Evolutionary conservation across 805 yeast genomes (phyloP).

Genomic region (Sugiyamaella qingdaonensis): DNA sequence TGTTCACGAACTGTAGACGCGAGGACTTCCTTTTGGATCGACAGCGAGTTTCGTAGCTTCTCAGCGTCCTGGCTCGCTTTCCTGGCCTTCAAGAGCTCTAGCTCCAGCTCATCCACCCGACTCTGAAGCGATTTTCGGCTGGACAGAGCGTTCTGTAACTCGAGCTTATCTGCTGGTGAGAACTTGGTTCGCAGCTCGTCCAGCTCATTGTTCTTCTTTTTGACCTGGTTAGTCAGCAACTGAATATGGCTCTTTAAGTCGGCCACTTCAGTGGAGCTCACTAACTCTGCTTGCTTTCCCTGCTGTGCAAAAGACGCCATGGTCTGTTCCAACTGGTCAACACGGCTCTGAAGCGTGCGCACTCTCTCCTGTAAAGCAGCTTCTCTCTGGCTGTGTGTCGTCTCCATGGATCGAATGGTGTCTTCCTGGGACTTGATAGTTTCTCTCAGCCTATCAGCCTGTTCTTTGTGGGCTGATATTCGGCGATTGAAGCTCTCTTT

Average conservation of each 20-base stretch:
- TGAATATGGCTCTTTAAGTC: constrained; percentile 13
- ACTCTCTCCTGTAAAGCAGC: neutral
- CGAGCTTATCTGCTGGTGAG: neutral
- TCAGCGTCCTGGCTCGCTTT: neutral
- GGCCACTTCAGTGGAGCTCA: neutral
- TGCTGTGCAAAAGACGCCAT: neutral
- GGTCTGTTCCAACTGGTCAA: neutral
- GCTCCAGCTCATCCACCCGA: constrained; percentile 4
- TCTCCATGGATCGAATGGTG: neutral
- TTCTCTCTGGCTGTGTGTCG: neutral
- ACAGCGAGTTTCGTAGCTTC: neutral
- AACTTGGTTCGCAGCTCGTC: constrained; percentile 1
- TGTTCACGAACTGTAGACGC: neutral
- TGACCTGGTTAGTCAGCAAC: constrained; percentile 5
- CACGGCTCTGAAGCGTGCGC: neutral
- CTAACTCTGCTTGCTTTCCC: neutral
- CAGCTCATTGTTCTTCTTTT: constrained; percentile 7
- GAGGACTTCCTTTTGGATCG: neutral
- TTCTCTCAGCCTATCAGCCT: neutral
- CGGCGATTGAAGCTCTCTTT: neutral
- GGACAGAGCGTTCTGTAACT: neutral
- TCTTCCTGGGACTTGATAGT: neutral
- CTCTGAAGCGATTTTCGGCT: neutral
- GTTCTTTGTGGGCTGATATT: neutral
- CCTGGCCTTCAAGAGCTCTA: neutral